phyloP scores from a whole-genome alignment of 164 flowering plant species.

The Sextonia rubra region DNA sequence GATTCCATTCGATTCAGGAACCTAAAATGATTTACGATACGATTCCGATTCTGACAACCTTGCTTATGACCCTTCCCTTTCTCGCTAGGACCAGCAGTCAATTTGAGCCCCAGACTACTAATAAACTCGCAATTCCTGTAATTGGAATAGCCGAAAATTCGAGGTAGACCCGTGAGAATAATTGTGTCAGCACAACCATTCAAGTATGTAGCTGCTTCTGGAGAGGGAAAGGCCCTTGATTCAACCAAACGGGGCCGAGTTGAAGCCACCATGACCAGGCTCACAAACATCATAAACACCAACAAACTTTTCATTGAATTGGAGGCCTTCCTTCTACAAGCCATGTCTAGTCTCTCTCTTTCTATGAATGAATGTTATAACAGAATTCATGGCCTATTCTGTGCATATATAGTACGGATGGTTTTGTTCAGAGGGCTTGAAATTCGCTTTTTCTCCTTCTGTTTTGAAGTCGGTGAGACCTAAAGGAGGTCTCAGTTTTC shows the following conservation, averaged over 20 bases:
- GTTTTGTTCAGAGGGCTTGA: too few relatives aligned
- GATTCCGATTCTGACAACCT: too few relatives aligned
- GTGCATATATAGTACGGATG: too few relatives aligned
- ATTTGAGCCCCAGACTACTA: neutral
- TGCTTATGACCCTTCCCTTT: neutral
- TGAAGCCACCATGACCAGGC: neutral
- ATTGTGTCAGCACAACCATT: neutral
- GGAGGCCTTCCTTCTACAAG: neutral
- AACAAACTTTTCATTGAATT: neutral
- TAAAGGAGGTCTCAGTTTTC: neutral
- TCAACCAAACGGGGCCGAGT: neutral
- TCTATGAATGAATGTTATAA: too few relatives aligned
- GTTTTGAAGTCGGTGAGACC: too few relatives aligned
- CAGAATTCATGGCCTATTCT: neutral
- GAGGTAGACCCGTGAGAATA: neutral
- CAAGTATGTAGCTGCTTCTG: neutral
- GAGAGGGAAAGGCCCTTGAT: neutral
- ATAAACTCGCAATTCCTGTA: too few relatives aligned
- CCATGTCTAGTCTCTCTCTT: neutral
- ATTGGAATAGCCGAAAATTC: neutral
- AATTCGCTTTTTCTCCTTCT: too few relatives aligned
- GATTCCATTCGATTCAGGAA: too few relatives aligned
- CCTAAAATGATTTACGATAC: too few relatives aligned
- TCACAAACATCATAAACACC: neutral
- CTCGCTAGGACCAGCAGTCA: neutral